Conservation (phyloP, 129 eudicot species). For the Chrysanthemum lavandulifolium region DNA sequence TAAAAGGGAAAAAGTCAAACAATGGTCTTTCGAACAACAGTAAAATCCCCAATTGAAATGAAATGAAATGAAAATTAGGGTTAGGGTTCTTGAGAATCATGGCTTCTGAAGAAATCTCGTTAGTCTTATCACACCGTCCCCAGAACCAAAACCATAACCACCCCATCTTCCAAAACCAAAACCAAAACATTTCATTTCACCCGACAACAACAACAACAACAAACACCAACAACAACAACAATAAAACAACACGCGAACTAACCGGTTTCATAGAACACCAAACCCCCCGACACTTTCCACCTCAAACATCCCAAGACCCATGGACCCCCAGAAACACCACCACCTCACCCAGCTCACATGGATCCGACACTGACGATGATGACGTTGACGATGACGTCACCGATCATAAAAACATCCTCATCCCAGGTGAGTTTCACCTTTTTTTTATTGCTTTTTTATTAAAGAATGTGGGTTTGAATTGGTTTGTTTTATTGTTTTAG, state of each 20-base stretch:
- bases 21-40: too few relatives aligned
- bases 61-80: conserved; percentile 26
- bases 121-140: conserved; percentile 42
- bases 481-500: conserved; percentile 27
- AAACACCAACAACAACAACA: neutral
- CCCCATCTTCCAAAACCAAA: conserved; percentile 48
- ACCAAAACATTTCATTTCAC: conserved; percentile 20
- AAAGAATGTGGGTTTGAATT: neutral
- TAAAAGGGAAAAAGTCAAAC: too few relatives aligned
- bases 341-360: conserved; percentile 42
- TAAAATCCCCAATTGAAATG: conserved; percentile 12
- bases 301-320: conserved; percentile 38
- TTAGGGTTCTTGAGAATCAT: conserved; percentile 38
- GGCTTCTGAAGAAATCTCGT: conserved; percentile 63
- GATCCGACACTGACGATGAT: conserved; percentile 47
- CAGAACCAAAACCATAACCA: conserved; percentile 26
- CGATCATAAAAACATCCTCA: neutral
- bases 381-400: conserved; percentile 36
- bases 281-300: conserved; percentile 37
- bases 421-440: too few relatives aligned
- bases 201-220: neutral
- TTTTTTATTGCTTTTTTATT: too few relatives aligned
- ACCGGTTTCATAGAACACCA: conserved; percentile 58
- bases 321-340: conserved; percentile 46
- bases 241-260: conserved; percentile 61